Base-by-base conservation (phyloP, 306 rosid species). In the Prosopis cineraria region DNA sequence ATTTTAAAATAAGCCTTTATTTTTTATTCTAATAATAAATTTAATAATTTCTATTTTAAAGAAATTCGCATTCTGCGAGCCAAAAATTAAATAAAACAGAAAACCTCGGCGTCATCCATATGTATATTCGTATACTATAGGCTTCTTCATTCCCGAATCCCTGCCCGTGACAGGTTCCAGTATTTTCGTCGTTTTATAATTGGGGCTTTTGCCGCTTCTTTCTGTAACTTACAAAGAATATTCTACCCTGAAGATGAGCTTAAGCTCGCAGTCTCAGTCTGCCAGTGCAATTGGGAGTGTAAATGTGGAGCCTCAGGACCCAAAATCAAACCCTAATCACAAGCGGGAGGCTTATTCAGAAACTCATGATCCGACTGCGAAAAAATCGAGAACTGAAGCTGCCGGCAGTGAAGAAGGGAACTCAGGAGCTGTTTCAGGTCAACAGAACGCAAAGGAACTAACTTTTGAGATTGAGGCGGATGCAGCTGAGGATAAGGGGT, bases 401-500 rank as follows among this genome's bases (percentile, higher is more conserved):
- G 10, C 37, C 2, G 41, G 45, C 27, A 59, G 77, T 58, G 70
- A 17, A 47, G 55, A 48, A 48, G 55, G 55, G 55, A 19, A 7
- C 55, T 48, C 24, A 48, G 55, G 55, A 48, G 55, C 55, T 19
- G 55, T 48, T 48, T 48, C 55, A 48, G 55, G 55, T 19, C 24
- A 48, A 48, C 6, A 48, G 55, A 17, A 48, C 19, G 55, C 7
- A 6, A 16, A 45, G 20, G 52, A 45, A 16, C 7, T 45, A 1
- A 45, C 78, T 69, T 87, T 88, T 68, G 87, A 75, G 56, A 91
- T 93, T 52, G 96, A 93, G 80, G 97, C 98, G 0, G 88, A 87
- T 85, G 96, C 84, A 0, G 93, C 98, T 3, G 97, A 93, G 66
- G 96, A 91, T 81, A 93, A 93, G 77, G 98, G 98, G 0, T 86